Conservation (phyloP, 2,329 filamentous ascomycete species). For the Claviceps digitariae region DNA sequence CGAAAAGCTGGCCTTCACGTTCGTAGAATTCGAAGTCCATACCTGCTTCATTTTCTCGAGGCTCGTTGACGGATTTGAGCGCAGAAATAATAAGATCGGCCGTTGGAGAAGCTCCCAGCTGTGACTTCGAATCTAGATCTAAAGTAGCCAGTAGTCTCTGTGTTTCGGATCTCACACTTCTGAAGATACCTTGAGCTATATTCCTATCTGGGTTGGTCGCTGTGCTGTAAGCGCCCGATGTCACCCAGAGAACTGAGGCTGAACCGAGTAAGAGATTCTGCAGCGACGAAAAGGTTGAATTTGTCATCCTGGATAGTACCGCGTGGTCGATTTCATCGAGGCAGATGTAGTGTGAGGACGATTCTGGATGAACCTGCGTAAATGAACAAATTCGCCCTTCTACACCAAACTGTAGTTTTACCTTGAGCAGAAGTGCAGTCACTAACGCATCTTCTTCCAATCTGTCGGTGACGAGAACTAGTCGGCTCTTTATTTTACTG, state of each 20-base stretch:
- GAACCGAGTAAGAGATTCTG: conserved; percentile 21
- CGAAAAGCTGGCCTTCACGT: conserved; percentile 14
- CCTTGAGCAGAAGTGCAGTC: conserved; percentile 6
- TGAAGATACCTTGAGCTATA: conserved; percentile 31
- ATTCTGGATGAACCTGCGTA: conserved; percentile 4
- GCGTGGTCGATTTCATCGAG: conserved; percentile 30
- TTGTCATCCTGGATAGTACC: conserved; percentile 26
- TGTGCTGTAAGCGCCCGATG: conserved; percentile 23
- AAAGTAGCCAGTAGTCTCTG: conserved; percentile 30
- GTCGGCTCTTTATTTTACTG: background rate
- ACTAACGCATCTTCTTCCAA: conserved; percentile 10
- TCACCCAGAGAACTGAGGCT: conserved; percentile 27
- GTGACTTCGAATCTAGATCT: conserved; percentile 26
- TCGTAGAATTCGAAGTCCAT: conserved; percentile 19
- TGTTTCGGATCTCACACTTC: conserved; percentile 33
- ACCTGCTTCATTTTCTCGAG: background rate
- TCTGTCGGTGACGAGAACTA: conserved; percentile 15
- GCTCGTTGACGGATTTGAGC: conserved; percentile 7
- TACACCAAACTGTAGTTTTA: conserved; percentile 6
- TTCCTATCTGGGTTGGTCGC: conserved; percentile 25
- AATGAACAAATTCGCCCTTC: conserved; percentile 11
- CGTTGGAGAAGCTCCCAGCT: conserved; percentile 6
- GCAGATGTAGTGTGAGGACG: conserved; percentile 21
- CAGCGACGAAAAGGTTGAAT: conserved; percentile 23
- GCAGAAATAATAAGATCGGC: conserved; percentile 20